Percentiles rank a stretch among this genome's conserved stretches.
Conservation (phyloP, 306 rosid genomes). For the Acacia melanoxylon region DNA sequence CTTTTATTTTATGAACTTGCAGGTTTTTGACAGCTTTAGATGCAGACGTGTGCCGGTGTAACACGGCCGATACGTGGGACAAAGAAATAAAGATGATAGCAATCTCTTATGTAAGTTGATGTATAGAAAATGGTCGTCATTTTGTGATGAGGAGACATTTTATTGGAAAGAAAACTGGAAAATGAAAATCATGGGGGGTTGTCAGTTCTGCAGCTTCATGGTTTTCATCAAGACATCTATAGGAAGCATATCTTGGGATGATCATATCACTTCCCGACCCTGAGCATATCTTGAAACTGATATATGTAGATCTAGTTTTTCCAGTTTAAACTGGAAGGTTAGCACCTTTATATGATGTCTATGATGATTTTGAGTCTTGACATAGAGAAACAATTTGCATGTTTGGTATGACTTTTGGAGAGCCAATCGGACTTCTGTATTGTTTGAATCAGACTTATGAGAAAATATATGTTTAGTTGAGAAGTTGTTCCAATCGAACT, state of each 20-base stretch:
- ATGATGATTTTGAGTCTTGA: background rate
- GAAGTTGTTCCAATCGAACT: no score
- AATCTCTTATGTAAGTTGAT: constrained; percentile 38
- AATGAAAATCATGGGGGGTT: background rate
- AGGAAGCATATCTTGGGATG: background rate
- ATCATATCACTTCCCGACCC: background rate
- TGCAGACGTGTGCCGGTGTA: constrained; percentile 86
- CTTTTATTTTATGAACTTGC: constrained; percentile 35
- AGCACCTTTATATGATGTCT: background rate
- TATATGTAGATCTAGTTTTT: background rate
- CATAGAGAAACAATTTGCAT: background rate
- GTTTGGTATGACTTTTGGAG: no score
- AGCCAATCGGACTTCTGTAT: no score
- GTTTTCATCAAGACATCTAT: constrained; percentile 8
- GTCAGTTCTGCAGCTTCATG: constrained; percentile 20
- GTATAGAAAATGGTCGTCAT: constrained; percentile 38
- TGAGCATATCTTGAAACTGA: background rate
- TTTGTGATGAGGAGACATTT: constrained; percentile 15
- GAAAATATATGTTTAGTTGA: no score
- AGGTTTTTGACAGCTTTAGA: constrained; percentile 81
- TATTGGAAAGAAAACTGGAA: background rate
- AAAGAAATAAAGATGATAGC: constrained; percentile 27
- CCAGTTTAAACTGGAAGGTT: background rate
- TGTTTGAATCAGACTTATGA: no score
- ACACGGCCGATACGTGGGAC: constrained; percentile 15